Percentiles rank a stretch among this genome's conserved stretches.
Conservation (phyloP, 177 flowering plant species). For the Vitis hybrid region DNA sequence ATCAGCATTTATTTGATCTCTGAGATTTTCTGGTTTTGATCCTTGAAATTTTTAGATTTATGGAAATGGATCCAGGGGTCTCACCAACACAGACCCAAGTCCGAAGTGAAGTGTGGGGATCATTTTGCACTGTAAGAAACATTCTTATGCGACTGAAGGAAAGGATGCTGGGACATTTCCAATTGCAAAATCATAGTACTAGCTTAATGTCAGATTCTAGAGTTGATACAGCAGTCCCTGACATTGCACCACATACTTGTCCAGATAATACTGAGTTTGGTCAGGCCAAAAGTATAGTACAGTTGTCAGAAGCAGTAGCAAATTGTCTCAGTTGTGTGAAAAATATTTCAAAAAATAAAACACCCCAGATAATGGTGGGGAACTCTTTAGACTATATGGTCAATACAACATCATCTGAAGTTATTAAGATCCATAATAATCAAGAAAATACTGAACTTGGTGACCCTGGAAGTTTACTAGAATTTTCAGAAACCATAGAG, state of each 20-base stretch:
- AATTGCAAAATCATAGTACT: slow-evolving; percentile 5
- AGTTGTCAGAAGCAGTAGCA: slow-evolving; percentile 8
- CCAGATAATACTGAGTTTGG: slow-evolving; percentile 2
- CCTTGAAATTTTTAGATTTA: slow-evolving; percentile 16
- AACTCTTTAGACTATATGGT: background rate
- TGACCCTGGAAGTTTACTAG: background rate
- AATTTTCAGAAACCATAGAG: background rate
- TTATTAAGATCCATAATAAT: background rate
- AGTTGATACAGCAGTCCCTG: slow-evolving; percentile 8
- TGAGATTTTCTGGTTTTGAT: background rate
- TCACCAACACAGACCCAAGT: slow-evolving; percentile 15
- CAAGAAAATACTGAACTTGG: background rate
- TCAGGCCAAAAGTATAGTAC: slow-evolving; percentile 5
- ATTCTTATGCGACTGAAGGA: slow-evolving; percentile 20
- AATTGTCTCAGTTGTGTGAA: slow-evolving; percentile 2
- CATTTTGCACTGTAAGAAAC: slow-evolving; percentile 25
- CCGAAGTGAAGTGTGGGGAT: slow-evolving; percentile 9
- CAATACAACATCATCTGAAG: slow-evolving; percentile 5
- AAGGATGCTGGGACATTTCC: slow-evolving; percentile 16
- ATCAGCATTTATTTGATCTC: background rate
- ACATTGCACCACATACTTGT: slow-evolving; percentile 3
- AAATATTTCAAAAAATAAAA: slow-evolving; percentile 1
- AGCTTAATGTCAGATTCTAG: slow-evolving; percentile 7
- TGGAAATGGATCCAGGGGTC: slow-evolving; percentile 16
- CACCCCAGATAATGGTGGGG: background rate